Evolutionary conservation across 2,329 filamentous ascomycete species (phyloP), one percentile per base, ranked within the genome.

Genomic region (Epichloe sibirici): DNA sequence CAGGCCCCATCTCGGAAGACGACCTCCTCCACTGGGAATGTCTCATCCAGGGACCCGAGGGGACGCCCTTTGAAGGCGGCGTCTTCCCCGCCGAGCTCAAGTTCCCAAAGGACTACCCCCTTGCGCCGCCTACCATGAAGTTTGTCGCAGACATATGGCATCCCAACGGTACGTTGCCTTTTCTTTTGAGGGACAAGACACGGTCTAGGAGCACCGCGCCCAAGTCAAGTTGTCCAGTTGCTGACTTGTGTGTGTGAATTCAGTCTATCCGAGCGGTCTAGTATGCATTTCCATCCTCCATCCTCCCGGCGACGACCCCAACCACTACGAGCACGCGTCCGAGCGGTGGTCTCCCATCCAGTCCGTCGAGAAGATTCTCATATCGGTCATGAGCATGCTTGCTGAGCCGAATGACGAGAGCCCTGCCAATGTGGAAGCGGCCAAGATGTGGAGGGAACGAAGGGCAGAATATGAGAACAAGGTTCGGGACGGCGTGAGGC

Each of bases 241-340:
- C 31, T 31, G 31, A 31, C 31, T 28, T 3, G 9, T 9, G 3
- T 31, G 9, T 31, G 9, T 31, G 28, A 9, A 31, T 3, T 1
- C 28, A 95, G 90, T 97, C 50, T 97, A 97, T 67, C 80, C 86
- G 15, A 91, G 86, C 66, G 91, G 91, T 57, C 80, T 91, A 17
- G 93, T 97, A 61, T 97, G 91, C 74, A 97, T 97, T 64, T 95
- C 88, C n/a, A 97, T 97, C 72, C 83, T 97, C 2, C 91, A 97
- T 70, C 86, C 91, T 3, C 91, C 91, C 3, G 91, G 93, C 63
- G 91, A 97, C 71, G 91, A 97, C 70, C 93, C 93, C 51, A 96
- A 96, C 73, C 90, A 95, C 74, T 97, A 97, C 77, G 91, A 97
- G 71, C 88, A 91, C 62, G 91, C 93, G 7, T 90, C 86, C 1